Evolutionary conservation across 2,329 filamentous ascomycete species (phyloP).

Genomic region (Ophiocordyceps camponoti-leonardi): DNA sequence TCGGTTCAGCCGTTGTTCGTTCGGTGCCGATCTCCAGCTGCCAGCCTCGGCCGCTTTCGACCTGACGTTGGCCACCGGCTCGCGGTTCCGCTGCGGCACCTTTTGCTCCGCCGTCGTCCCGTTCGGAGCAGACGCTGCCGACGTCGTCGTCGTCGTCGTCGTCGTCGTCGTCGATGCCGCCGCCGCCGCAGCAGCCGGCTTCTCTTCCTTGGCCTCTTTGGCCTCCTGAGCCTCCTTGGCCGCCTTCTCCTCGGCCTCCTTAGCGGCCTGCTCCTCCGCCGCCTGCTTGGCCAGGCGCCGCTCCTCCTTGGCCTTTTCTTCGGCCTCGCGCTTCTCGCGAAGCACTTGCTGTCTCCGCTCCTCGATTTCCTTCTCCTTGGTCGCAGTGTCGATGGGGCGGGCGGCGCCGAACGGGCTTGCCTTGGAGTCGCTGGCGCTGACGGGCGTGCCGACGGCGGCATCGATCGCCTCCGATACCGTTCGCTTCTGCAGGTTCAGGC

Average conservation of each 20-base stretch:
- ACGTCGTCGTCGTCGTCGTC: slow-evolving; percentile 7
- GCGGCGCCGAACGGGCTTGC: slow-evolving; percentile 88
- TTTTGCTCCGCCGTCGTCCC: slow-evolving; percentile 30
- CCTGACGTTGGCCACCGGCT: slow-evolving; percentile 25
- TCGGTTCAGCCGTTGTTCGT: slow-evolving; percentile 27
- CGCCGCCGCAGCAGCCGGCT: slow-evolving; percentile 12
- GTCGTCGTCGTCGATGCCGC: slow-evolving; percentile 8
- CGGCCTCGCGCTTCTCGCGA: slow-evolving; percentile 71
- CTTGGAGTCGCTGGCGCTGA: slow-evolving; percentile 52
- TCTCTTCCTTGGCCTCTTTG: slow-evolving; percentile 9
- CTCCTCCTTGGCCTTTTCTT: slow-evolving; percentile 73
- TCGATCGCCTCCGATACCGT: slow-evolving; percentile 62
- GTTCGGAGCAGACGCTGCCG: slow-evolving; percentile 4
- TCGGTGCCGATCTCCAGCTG: slow-evolving; percentile 40
- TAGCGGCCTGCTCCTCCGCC: slow-evolving; percentile 14
- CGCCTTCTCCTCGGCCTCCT: slow-evolving; percentile 14
- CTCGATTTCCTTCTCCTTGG: slow-evolving; percentile 77
- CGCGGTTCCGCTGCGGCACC: slow-evolving; percentile 18
- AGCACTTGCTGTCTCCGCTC: slow-evolving; percentile 63
- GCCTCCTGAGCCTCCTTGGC: slow-evolving; percentile 6
- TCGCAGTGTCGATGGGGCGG: slow-evolving; percentile 81
- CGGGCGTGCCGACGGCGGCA: slow-evolving; percentile 28
- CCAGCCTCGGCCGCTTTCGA: slow-evolving; percentile 39
- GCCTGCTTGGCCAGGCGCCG: slow-evolving; percentile 42
- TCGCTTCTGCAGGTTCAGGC: slow-evolving; percentile 75